Evolutionary conservation across 2,329 filamentous ascomycete genomes (phyloP), one percentile per base, ranked within the genome.

Genomic region (Trichophyton rubrum): DNA sequence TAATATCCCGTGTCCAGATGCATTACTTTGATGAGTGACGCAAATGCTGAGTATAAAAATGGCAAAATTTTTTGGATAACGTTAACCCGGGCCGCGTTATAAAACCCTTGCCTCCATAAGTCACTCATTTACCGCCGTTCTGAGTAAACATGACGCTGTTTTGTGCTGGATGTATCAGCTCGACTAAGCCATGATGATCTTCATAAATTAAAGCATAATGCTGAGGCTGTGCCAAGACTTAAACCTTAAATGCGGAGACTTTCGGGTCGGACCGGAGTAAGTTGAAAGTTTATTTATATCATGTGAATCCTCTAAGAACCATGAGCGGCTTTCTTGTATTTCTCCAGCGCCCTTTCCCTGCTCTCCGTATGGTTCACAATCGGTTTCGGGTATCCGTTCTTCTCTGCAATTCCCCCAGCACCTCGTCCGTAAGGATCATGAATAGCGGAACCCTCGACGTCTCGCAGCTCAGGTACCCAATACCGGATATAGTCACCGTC

Each of bases 401-500:
- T 85, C 73, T 80, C 80, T 6, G 85, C 87, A 64, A 80, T 72
- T 8, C 74, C 73, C 1, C 72, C 81, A 0, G 79, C 85, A 0
- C 86, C 85, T 56, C 85, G 80, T 1, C 77, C 81, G 70, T 91
- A 92, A 0, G 90, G 90, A 65, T 91, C 89, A 70, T 95, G 90
- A 3, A 96, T 82, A 7, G 85, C 87, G 64, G 84, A 85, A 0
- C 82, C 85, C 66, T 81, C 70, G 2, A 92, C 73, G 0, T 73
- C 79, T 27, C 74, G 78, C 62, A 96, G 74, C 74, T 96, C 90
- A 0, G 85, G 85, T 7, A 96, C 78, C 90, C 90, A 96, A 62
- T 83, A 83, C 41, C 87, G 80, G 60, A 96, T 95, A 70, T 92
- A 96, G 15, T 84, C 82, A 0, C 90, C 91, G 0, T 86, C 78